Evolutionary conservation across 306 rosid species (phyloP), one percentile per base, ranked within the genome.

Genomic region (Adenanthera pavonina): DNA sequence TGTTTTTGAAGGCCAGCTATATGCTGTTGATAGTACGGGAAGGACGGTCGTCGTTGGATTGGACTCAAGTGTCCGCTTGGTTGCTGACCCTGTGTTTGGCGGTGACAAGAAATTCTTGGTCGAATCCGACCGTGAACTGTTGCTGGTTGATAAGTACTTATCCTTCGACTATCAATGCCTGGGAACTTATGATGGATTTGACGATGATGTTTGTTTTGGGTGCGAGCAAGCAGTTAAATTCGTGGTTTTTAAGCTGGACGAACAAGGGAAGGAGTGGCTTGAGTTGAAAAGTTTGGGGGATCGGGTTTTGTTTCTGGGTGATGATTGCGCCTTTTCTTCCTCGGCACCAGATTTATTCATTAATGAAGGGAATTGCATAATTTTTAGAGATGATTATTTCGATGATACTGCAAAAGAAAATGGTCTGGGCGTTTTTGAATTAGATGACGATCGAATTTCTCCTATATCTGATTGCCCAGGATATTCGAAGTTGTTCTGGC

Each of bases 41-140:
- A 85, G 90, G 53, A 76, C 97, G 0, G 92, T 93, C 2, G 13
- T 40, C 8, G 91, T 95, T 12, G 84, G 85, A 34, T 60, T 74
- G 78, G 79, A 85, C 25, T 77, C 68, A 16, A 44, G n/a, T 11
- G 46, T 90, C 14, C 81, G 20, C 16, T 36, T 87, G 64, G 87
- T 80, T n/a, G 97, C 92, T 0, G 91, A 79, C 5, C 76, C 96
- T 3, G 97, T 91, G 81, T 95, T 88, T 67, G 98, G 99, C 3
- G 99, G 98, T 11, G 97, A 95, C 70, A 95, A 88, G 92, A 95
- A 93, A 83, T 89, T 82, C 34, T 64, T 95, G 84, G 91, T 93
- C 25, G 97, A 89, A 71, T 91, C 87, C 1, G 53, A 78, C 36
- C 94, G 94, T 8, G 89, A 80, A 43, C 30, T 95, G 43, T 81